A percentile compares a stretch with the other conserved stretches of the same genome.
phyloP scores from a whole-genome alignment of 768 basidiomycete species.

The Cyclocybe cylindracea region DNA sequence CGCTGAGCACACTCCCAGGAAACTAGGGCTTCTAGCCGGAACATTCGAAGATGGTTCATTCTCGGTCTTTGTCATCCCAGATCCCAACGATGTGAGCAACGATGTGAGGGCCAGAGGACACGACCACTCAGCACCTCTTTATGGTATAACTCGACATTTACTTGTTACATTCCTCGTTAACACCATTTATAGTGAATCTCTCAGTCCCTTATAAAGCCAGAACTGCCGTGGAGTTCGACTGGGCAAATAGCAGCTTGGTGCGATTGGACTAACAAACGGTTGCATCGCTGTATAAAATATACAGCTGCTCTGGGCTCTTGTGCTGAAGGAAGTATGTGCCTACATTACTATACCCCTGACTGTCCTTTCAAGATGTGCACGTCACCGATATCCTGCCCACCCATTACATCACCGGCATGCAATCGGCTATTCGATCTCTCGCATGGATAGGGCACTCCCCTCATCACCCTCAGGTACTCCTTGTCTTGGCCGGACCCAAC shows the following conservation, averaged over 20 bases:
- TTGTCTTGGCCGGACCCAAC: constrained; percentile 60
- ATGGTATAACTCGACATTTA: constrained; percentile 39
- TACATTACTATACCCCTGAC: not conserved
- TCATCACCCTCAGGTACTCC: constrained; percentile 45
- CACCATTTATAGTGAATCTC: constrained; percentile 47
- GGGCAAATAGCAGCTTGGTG: constrained; percentile 82
- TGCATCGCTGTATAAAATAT: constrained; percentile 61
- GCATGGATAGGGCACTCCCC: constrained; percentile 71
- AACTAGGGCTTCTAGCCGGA: constrained; percentile 83
- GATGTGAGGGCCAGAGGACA: constrained; percentile 36
- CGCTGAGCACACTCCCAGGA: constrained; percentile 36
- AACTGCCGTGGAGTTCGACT: constrained; percentile 87
- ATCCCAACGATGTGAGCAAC: constrained; percentile 58
- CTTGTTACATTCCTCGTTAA: not conserved
- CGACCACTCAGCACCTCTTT: constrained; percentile 40
- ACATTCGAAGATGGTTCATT: constrained; percentile 88
- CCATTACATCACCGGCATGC: constrained; percentile 73
- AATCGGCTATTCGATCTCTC: constrained; percentile 76
- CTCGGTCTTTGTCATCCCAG: constrained; percentile 76
- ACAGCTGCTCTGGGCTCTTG: constrained; percentile 39
- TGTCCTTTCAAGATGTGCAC: constrained; percentile 19
- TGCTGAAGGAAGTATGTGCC: constrained; percentile 28
- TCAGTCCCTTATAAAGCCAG: too few species aligned
- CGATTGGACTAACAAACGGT: constrained; percentile 90
- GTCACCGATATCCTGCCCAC: constrained; percentile 58